phyloP scores from a whole-genome alignment of 1,284 basidiomycete species.

The Termitomyces sp. region DNA sequence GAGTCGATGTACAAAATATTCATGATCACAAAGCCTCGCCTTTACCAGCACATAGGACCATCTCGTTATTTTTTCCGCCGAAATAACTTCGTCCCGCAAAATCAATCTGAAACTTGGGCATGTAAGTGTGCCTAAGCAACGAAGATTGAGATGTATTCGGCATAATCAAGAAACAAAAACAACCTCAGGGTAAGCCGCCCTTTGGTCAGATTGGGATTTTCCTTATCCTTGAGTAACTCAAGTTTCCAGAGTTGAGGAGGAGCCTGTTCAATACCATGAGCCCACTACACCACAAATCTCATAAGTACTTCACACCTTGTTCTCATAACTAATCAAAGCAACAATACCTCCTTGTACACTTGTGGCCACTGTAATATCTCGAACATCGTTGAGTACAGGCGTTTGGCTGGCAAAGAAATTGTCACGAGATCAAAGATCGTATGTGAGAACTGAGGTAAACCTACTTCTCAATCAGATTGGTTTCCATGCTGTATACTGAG shows the following conservation, averaged over 20 bases:
- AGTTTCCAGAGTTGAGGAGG: conserved; percentile 80
- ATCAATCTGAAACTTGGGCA: conserved; percentile 63
- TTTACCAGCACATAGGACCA: conserved; percentile 74
- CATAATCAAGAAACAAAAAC: neutral
- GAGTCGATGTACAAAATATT: neutral
- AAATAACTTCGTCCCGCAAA: conserved; percentile 78
- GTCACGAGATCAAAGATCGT: neutral
- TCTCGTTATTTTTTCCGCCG: conserved; percentile 69
- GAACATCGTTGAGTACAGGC: conserved; percentile 74
- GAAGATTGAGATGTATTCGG: neutral
- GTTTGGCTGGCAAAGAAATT: conserved; percentile 48
- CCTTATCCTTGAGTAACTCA: conserved; percentile 53
- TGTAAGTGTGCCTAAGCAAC: conserved; percentile 56
- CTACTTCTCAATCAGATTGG: conserved; percentile 62
- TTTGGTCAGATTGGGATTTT: conserved; percentile 28
- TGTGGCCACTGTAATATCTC: conserved; percentile 63
- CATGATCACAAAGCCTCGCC: conserved; percentile 28
- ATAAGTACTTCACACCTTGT: conserved; percentile 42
- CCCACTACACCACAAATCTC: neutral
- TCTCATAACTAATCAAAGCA: conserved; percentile 69
- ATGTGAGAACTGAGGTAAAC: conserved; percentile 15
- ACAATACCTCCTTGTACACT: conserved; percentile 44
- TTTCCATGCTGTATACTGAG: conserved; percentile 67
- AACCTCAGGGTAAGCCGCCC: conserved; percentile 45
- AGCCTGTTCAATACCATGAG: conserved; percentile 36